Percentiles rank a stretch among this genome's conserved stretches.
Conservation (phyloP, 2,329 filamentous ascomycete genomes). For the Arthrobotrys iridis region DNA sequence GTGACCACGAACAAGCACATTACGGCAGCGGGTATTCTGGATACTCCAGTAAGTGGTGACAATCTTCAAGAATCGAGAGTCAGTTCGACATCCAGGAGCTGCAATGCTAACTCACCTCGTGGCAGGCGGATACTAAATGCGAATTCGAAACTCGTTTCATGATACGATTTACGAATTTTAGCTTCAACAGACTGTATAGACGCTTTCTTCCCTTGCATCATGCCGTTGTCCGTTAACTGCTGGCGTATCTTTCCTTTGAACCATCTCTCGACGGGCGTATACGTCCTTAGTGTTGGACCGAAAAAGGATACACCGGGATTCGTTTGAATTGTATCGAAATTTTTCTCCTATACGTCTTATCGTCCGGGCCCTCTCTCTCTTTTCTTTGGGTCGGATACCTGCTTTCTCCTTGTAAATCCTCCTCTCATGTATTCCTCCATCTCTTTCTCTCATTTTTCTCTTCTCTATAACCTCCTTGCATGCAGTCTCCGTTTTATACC, state of each 20-base stretch:
- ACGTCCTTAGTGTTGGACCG: conserved; percentile 52
- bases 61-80: conserved; percentile 23
- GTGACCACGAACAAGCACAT: conserved; percentile 40
- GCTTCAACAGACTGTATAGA: conserved; percentile 49
- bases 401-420: conserved; percentile 45
- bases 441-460: conserved; percentile 11
- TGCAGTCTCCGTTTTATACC: conserved; percentile 55
- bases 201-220: conserved; percentile 48
- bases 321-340: conserved; percentile 45
- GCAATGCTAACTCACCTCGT: conserved; percentile 42
- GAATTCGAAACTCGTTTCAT: conserved; percentile 54
- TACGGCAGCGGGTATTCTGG: conserved; percentile 28
- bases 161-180: conserved; percentile 54
- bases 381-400: conserved; percentile 53
- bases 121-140: conserved; percentile 28
- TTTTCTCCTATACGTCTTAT: conserved; percentile 36
- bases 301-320: conserved; percentile 45
- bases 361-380: conserved; percentile 11
- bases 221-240: conserved; percentile 51
- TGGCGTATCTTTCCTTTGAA: conserved; percentile 48
- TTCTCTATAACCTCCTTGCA: conserved; percentile 41
- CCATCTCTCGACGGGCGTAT: conserved; percentile 49
- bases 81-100: conserved; percentile 15
- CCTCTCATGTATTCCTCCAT: conserved; percentile 34
- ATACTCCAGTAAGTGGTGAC: conserved; percentile 32